Base-by-base conservation (phyloP, 2,329 filamentous ascomycete species). In the Sporothrix variecibatus region DNA sequence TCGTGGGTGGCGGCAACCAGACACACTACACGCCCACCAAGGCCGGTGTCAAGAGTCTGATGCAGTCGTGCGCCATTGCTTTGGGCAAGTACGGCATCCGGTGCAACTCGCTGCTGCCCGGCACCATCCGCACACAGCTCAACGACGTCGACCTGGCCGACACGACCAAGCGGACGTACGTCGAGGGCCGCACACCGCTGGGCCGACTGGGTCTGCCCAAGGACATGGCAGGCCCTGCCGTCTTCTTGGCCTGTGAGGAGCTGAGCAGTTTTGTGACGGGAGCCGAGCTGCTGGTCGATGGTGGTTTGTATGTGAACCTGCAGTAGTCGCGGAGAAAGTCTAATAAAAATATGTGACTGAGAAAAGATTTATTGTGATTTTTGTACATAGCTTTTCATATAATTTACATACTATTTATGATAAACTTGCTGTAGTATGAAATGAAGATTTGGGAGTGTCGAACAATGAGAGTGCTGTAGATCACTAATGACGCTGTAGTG, bases 21-120 rank as follows among this genome's bases (percentile, higher is more conserved):
- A 89, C 87, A 1, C 91, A 93, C 78, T 93, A 93, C 81, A 93
- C 91, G 1, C 90, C 91, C 20, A 93, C 91, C 2, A 93, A 93
- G 81, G 91, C 91, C 0, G 91, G 91, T 1, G 84, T 93, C 0
- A 79, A 91, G 17, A 91, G 89, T 40, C 84, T 93, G 49, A 92
- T 93, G 84, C 92, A 93, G 80, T 90, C 87, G 28, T 88, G 87
- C 73, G 91, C 91, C 0, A 89, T 91, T 20, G 90, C 92, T 1
- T 81, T 93, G 17, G 92, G 91, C 0, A 86, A 87, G 77, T 86
- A 93, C 79, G 84, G 84, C 34, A 92, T 94, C 72, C 81, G 91
- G 65, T 93, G 91, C 79, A 93, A 93, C 81, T 91, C 91, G 0
- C 80, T 93, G 26, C 81, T 93, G 15, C 91, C 92, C 0, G 91